Evolutionary conservation across 352 stramenopile species (phyloP).

Genomic region (Pythium sukuiense): DNA sequence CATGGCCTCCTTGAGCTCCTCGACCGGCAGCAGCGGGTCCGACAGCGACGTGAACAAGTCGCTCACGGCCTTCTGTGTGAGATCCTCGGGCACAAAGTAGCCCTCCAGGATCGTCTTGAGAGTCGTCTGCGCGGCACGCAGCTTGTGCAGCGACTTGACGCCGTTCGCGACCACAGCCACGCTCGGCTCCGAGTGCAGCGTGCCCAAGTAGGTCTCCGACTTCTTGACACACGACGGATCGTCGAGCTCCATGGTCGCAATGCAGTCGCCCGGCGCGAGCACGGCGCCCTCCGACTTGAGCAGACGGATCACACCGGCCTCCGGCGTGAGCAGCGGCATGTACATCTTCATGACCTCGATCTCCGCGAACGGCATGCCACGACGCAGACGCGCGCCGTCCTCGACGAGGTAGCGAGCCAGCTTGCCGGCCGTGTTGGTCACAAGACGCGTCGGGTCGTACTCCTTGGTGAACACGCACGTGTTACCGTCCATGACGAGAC

Average conservation of each 20-base stretch:
- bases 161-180: slow-evolving; percentile 33
- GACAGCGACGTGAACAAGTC: slow-evolving; percentile 81
- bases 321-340: slow-evolving; percentile 98
- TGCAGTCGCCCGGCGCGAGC: slow-evolving; percentile 94
- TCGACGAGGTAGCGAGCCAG: slow-evolving; percentile 99
- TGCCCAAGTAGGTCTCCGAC: slow-evolving; percentile 91
- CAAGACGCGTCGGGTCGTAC: slow-evolving; percentile 98
- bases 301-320: slow-evolving; percentile 95
- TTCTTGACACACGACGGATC: slow-evolving; percentile 97
- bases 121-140: slow-evolving; percentile 71
- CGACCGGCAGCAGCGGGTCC: slow-evolving; percentile 78
- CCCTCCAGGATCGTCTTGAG: slow-evolving; percentile 95
- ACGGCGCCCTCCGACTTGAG: slow-evolving; percentile 96
- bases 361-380: slow-evolving; percentile 86
- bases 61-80: slow-evolving; percentile 82
- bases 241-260: slow-evolving; percentile 97
- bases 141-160: slow-evolving; percentile 65
- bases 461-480: slow-evolving; percentile 99
- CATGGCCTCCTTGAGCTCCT: slow-evolving; percentile 97
- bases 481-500: slow-evolving; percentile 93
- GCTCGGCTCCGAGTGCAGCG: slow-evolving; percentile 47
- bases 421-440: slow-evolving; percentile 98
- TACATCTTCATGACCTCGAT: slow-evolving; percentile 99
- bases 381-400: slow-evolving; percentile 90
- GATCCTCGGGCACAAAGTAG: slow-evolving; percentile 87